Evolutionary conservation across 176 grass and related monocot species (phyloP), one percentile per base, ranked within the genome.

Genomic region (Oropetium thomaeum): DNA sequence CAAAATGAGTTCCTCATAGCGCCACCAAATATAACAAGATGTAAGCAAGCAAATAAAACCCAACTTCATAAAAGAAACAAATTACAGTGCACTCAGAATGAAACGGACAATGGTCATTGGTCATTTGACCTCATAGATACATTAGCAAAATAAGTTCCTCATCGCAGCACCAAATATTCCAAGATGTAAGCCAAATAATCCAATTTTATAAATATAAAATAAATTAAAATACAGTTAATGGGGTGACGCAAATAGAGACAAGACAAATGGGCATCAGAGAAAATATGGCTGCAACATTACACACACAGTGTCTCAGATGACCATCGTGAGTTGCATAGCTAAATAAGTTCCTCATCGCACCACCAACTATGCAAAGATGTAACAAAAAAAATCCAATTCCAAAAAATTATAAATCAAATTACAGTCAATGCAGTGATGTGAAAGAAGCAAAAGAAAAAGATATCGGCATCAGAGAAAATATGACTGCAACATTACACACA

Each of bases 381-480:
- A n/a, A n/a, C n/a, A n/a, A n/a, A n/a, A n/a, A n/a, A n/a, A n/a
- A n/a, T n/a, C n/a, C n/a, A n/a, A n/a, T n/a, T n/a, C n/a, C n/a
- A n/a, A n/a, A n/a, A n/a, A n/a, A n/a, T n/a, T n/a, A n/a, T n/a
- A n/a, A n/a, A n/a, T n/a, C n/a, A n/a, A n/a, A n/a, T n/a, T n/a
- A n/a, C n/a, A n/a, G n/a, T n/a, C n/a, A n/a, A n/a, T n/a, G n/a
- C n/a, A n/a, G n/a, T n/a, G n/a, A n/a, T n/a, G n/a, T n/a, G n/a
- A n/a, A n/a, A n/a, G n/a, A n/a, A n/a, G n/a, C n/a, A n/a, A n/a
- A n/a, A n/a, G n/a, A n/a, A n/a, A n/a, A n/a, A n/a, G n/a, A n/a
- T n/a, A n/a, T n/a, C n/a, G n/a, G n/a, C n/a, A 87, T 93, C 90
- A 90, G 90, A 93, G 72, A 79, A 76, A 48, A 78, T 58, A 87